These are phyloP conservation scores for Pythium aristosporum DNA, from an alignment of 352 stramenopile species.

Conservation along the genomic window DNA sequence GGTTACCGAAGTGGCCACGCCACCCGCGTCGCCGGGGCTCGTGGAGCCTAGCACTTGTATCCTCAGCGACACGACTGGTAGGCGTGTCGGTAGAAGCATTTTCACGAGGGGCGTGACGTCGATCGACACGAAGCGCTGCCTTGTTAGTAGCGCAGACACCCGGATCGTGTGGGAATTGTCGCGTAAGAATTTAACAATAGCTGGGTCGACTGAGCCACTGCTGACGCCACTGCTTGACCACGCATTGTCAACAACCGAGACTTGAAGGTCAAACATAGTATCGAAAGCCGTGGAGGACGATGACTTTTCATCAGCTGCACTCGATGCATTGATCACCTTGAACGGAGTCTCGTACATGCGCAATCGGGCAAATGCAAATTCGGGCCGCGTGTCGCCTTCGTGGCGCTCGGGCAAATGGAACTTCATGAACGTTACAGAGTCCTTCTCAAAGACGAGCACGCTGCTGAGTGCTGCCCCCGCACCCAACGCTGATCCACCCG, in stretches of 20 bases:
- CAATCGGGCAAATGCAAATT: slow-evolving; percentile 35
- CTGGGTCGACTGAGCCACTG: slow-evolving; percentile 10
- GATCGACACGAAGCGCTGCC: slow-evolving; percentile 44
- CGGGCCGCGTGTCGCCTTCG: slow-evolving; percentile 39
- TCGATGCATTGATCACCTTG: slow-evolving; percentile 53
- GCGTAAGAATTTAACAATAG: slow-evolving; percentile 22
- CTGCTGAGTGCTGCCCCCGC: slow-evolving; percentile 28
- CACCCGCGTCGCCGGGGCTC: slow-evolving; percentile 20
- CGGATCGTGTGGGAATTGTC: slow-evolving; percentile 28
- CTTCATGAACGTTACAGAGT: slow-evolving; percentile 56
- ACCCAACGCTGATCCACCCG: slow-evolving; percentile 2
- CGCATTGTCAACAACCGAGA: slow-evolving; percentile 47
- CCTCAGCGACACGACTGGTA: slow-evolving; percentile 45
- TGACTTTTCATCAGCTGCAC: not conserved
- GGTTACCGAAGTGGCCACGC: slow-evolving; percentile 8
- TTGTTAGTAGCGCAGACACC: slow-evolving; percentile 43
- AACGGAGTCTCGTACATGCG: slow-evolving; percentile 63
- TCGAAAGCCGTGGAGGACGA: slow-evolving; percentile 32
- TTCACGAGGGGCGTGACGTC: slow-evolving; percentile 50
- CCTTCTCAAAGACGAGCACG: slow-evolving; percentile 48
- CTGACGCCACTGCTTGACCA: slow-evolving; percentile 43
- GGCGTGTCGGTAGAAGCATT: slow-evolving; percentile 35
- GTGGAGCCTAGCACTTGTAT: slow-evolving; percentile 48
- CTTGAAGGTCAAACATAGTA: slow-evolving; percentile 42
- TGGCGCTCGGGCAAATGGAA: slow-evolving; percentile 62